Base-by-base conservation (phyloP, 2,329 filamentous ascomycete species). In the Verticillium albo-atrum region DNA sequence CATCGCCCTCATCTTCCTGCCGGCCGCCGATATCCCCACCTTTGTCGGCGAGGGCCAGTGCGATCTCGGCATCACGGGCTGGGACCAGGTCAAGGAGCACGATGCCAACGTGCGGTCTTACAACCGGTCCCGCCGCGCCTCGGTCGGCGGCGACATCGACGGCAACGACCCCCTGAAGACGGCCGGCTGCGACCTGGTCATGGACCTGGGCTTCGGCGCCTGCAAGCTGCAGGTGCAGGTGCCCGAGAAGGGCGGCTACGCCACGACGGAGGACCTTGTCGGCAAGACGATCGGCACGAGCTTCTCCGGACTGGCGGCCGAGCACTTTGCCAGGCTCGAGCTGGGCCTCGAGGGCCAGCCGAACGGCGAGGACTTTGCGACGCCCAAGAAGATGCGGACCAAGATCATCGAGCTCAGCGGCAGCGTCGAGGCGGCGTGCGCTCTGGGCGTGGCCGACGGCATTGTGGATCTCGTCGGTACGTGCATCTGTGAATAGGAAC, bases 181-280 rank as follows among this genome's bases (percentile, higher is more conserved):
- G 26, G 80, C 82, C 3, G 87, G 87, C 60, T 92, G 95, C 59
- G 90, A 95, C 68, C 91, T 95, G 68, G 83, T 99, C 55, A 82
- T 99, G 77, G 91, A 97, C 67, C 83, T 99, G 20, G 91, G 88
- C 34, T 99, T 99, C 71, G 95, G 95, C 52, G 82, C 79, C 63
- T 99, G 95, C 81, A 94, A 90, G 77, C 82, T 99, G 68, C 94
- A 98, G 78, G 92, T 98, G n/a, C 95, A 99, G 76, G 93, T 96
- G 1, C 95, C 95, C 0, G 88, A 90, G 70, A 94, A 95, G 73
- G 94, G 95, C 57, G 70, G 78, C 58, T 88, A 95, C 69, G 75
- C 74, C 52, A 83, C 84, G 53, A 83, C 91, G 5, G 85, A 87
- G 72, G 88, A 97, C 71, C 80, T 99, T 54, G 83, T 99, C 63